Evolutionary conservation across 352 stramenopile genomes (phyloP), one percentile per base, ranked within the genome.

Genomic region (Phytophthora brassicae): DNA sequence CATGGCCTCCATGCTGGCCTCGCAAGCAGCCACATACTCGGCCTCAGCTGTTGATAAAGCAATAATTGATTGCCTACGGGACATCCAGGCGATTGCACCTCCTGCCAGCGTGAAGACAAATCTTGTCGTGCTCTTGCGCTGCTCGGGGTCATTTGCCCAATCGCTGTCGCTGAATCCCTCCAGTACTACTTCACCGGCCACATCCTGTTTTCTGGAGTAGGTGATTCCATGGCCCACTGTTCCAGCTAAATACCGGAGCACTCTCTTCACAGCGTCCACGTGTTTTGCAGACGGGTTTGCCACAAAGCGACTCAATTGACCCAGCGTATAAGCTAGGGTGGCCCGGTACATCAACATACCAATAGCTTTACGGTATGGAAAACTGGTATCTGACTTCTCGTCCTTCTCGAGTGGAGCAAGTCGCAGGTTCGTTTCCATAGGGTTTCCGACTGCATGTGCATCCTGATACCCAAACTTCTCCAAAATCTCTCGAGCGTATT

Each of bases 281-380:
- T 51, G 44, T 9, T 51, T 51, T 16, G 23, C 28, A 38, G 47
- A 54, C 14, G 47, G 47, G n/a, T 54, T 54, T 2, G 23, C 35
- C 13, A 65, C 47, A 43, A 65, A 65, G 31, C 48, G 20, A 24
- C 57, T 49, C 16, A 54, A 17, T 11, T 65, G 57, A 4, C 41
- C 47, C 8, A 65, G 8, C 23, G 46, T 33, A 20, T 39, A 65
- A 12, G 48, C 57, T 13, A 59, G 8, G 3, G 47, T 65, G 1
- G 57, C 57, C 6, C 53, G 39, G 16, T 58, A 53, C 46, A 56
- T 56, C 6, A 64, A 3, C 38, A 47, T 53, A 12, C 56, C 56
- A 11, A 64, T 52, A 0, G 47, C 38, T 26, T 57, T 23, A 6
- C 45, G 45, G 12, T 54, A 54, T n/a, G 29, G 31, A 44, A 22